phyloP scores from a whole-genome alignment of 2,329 filamentous ascomycete species.

The Mycosphaerella sp. region DNA sequence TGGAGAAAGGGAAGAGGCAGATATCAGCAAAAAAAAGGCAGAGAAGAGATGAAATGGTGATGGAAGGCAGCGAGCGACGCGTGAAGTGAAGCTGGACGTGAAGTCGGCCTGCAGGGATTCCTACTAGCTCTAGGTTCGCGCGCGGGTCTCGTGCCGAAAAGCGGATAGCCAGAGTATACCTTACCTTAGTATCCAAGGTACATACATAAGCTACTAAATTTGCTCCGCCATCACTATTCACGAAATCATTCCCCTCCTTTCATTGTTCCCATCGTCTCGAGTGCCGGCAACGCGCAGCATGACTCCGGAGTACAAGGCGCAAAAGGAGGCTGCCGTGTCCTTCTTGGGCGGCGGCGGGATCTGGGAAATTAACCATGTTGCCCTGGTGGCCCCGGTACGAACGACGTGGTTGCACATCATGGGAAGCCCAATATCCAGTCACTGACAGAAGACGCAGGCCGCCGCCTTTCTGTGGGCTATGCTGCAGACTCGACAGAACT shows the following conservation, averaged over 20 bases:
- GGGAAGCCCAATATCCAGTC: constrained; percentile 24
- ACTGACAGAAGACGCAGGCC: constrained; percentile 49
- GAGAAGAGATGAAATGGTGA: too few species aligned
- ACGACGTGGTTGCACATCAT: constrained; percentile 18
- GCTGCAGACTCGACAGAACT: constrained; percentile 73
- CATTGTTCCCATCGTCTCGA: constrained; percentile 5
- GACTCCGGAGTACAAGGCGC: constrained; percentile 67
- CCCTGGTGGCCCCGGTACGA: constrained; percentile 75
- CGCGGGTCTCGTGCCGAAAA: too few species aligned
- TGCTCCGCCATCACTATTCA: too few species aligned
- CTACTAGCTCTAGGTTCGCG: neutral
- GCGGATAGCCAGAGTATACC: too few species aligned
- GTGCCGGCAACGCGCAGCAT: constrained; percentile 16
- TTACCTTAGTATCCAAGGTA: too few species aligned
- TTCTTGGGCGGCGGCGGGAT: constrained; percentile 78
- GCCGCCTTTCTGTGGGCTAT: constrained; percentile 82
- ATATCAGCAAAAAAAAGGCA: too few species aligned
- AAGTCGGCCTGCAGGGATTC: neutral
- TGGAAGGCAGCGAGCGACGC: too few species aligned
- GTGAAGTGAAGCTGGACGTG: too few species aligned
- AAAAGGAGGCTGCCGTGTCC: constrained; percentile 94
- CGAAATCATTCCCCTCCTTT: constrained; percentile 7
- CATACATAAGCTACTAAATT: too few species aligned
- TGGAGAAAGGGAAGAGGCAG: too few species aligned
- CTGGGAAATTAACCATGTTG: constrained; percentile 79